Evolutionary conservation across 106 monocot species (phyloP).

Genomic region (Dendrobium huoshanense): DNA sequence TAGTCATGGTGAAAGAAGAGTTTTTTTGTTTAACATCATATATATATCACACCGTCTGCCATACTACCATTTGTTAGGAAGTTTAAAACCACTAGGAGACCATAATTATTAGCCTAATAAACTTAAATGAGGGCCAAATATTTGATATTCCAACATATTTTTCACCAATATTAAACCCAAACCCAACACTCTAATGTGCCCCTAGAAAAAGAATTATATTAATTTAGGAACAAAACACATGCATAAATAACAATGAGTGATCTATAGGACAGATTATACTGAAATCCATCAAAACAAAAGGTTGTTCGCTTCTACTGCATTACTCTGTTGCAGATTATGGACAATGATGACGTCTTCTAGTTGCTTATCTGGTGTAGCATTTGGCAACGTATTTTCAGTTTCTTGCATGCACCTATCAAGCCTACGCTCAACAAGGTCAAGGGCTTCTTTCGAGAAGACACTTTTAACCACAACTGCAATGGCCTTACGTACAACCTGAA

Average conservation of each 20-base stretch:
- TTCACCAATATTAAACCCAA: no score
- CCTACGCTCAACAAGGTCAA: constrained; percentile 20
- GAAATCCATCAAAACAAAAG: constrained; percentile 18
- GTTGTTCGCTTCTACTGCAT: constrained; percentile 12
- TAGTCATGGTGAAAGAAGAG: no score
- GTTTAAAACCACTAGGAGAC: no score
- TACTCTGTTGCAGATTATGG: constrained; percentile 12
- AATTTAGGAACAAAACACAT: no score
- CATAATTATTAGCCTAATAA: no score
- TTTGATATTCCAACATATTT: background rate
- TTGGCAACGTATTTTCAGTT: constrained; percentile 22
- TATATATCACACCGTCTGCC: no score
- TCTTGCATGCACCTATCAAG: constrained; percentile 25
- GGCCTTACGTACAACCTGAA: constrained; percentile 23
- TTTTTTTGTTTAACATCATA: no score
- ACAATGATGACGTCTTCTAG: constrained; percentile 14
- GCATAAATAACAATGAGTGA: no score
- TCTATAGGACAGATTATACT: background rate
- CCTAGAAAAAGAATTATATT: no score
- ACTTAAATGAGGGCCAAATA: background rate
- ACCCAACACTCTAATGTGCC: no score
- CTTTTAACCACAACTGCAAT: constrained; percentile 26
- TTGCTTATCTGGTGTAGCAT: constrained; percentile 11
- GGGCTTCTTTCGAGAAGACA: constrained; percentile 29
- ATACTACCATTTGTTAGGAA: no score